Percentiles rank a stretch among this genome's conserved stretches.
Evolutionary conservation across 192 early-diverging fungal genomes (phyloP).

Genomic region (Coemansia erecta): DNA sequence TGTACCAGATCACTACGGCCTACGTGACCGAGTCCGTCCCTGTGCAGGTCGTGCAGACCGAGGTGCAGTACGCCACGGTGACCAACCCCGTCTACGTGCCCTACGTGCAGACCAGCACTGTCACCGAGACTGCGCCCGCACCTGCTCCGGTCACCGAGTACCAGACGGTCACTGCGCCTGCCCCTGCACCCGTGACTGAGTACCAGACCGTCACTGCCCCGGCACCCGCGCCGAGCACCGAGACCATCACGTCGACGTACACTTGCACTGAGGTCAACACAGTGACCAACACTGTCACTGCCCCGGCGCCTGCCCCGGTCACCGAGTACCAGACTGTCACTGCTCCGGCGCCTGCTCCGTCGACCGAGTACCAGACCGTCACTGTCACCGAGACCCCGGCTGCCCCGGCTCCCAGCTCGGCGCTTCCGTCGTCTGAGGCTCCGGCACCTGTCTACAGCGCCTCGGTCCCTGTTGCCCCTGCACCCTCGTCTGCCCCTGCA

Average conservation of each 20-base stretch:
- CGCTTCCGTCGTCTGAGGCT: constrained; percentile 20
- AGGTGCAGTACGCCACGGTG: constrained; percentile 36
- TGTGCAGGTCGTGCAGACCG: constrained; percentile 31
- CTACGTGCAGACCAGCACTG: constrained; percentile 49
- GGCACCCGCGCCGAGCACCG: constrained; percentile 7
- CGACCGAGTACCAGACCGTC: constrained; percentile 21
- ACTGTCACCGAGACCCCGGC: constrained; percentile 11
- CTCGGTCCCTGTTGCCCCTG: constrained; percentile 6
- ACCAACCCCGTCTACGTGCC: constrained; percentile 52
- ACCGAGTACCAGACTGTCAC: constrained; percentile 24
- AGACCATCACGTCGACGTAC: constrained; percentile 1
- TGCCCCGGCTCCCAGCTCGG: constrained; percentile 12
- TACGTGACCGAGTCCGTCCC: constrained; percentile 27
- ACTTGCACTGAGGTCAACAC: background rate
- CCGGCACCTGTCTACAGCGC: constrained; percentile 26
- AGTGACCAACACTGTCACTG: constrained; percentile 15
- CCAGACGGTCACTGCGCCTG: constrained; percentile 19
- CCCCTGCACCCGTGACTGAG: constrained; percentile 29
- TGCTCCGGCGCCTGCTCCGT: constrained; percentile 24
- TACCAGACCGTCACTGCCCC: constrained; percentile 10
- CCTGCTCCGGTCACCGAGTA: constrained; percentile 17
- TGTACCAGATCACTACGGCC: constrained; percentile 35
- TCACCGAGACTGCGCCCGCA: constrained; percentile 31
- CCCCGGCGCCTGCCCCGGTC: constrained; percentile 14
- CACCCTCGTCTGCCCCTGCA: constrained; percentile 1